These are phyloP conservation scores for Paramecium primaurelia DNA, from an alignment of 73 alveolate species.

Conservation along the genomic window DNA sequence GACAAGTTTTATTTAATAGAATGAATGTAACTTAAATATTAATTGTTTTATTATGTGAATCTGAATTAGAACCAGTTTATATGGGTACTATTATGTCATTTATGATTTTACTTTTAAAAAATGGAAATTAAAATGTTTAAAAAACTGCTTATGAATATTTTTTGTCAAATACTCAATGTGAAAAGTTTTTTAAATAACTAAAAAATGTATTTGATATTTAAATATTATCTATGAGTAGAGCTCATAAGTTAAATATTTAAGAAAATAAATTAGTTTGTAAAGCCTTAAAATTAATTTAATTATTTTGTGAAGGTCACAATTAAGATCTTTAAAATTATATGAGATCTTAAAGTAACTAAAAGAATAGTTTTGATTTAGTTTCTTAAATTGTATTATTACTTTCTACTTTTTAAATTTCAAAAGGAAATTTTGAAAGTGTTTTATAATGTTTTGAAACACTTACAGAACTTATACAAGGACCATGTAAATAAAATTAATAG, in stretches of 20 bases:
- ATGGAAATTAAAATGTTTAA: slow-evolving; percentile 46
- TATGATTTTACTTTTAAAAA: background rate
- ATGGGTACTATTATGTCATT: background rate
- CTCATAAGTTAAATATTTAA: slow-evolving; percentile 19
- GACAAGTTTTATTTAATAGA: slow-evolving; percentile 43
- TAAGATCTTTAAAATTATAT: slow-evolving; percentile 52
- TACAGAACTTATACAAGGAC: slow-evolving; percentile 67
- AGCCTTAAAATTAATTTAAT: slow-evolving; percentile 42
- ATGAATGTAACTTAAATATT: slow-evolving; percentile 51
- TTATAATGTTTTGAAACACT: slow-evolving; percentile 66
- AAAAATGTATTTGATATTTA: slow-evolving; percentile 17
- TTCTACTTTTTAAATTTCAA: background rate
- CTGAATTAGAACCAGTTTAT: slow-evolving; percentile 22
- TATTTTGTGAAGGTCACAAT: slow-evolving; percentile 70
- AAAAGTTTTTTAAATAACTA: slow-evolving; percentile 2
- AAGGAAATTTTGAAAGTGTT: slow-evolving; percentile 46
- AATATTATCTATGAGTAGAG: background rate
- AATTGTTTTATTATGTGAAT: slow-evolving; percentile 8
- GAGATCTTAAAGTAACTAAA: slow-evolving; percentile 56
- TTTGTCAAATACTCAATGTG: slow-evolving; percentile 24
- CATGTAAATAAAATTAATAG: slow-evolving; percentile 62
- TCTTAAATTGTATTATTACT: slow-evolving; percentile 5
- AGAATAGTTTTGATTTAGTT: slow-evolving; percentile 56
- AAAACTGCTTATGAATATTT: slow-evolving; percentile 49
- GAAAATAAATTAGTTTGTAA: slow-evolving; percentile 52